Percentiles rank a stretch among this genome's conserved stretches.
Conservation (phyloP, 75 land plant genomes). For the Selaginella tamariscina region DNA sequence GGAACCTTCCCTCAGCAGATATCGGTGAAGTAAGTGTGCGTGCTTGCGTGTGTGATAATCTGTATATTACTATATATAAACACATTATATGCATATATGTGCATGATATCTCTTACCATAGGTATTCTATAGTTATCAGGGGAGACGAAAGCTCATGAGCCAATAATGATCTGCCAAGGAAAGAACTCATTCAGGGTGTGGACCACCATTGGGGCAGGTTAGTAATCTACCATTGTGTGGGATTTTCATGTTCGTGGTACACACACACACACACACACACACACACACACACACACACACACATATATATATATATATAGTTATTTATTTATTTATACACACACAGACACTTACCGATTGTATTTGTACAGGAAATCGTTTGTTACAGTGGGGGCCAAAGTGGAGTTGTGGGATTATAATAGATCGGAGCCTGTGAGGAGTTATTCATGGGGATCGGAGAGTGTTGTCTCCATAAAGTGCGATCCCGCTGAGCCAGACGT, state of each 20-base stretch:
- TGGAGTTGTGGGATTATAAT: slow-evolving; percentile 90
- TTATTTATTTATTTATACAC: too few relatives aligned
- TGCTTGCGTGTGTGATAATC: too few relatives aligned
- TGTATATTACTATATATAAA: too few relatives aligned
- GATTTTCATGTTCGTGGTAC: too few relatives aligned
- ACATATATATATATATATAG: too few relatives aligned
- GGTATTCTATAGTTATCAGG: too few relatives aligned
- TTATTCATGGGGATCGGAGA: slow-evolving; percentile 78
- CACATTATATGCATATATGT: too few relatives aligned
- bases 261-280: too few relatives aligned
- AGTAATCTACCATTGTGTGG: too few relatives aligned
- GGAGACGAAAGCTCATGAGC: slow-evolving; percentile 21
- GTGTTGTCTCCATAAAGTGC: slow-evolving; percentile 69
- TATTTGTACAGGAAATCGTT: slow-evolving; percentile 43
- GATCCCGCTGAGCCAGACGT: slow-evolving; percentile 78
- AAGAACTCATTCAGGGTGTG: slow-evolving; percentile 82
- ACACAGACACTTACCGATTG: too few relatives aligned
- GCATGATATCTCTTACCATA: too few relatives aligned
- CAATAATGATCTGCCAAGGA: slow-evolving; percentile 46
- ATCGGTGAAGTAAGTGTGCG: slow-evolving; percentile 25
- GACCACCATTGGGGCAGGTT: slow-evolving; percentile 97
- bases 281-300: too few relatives aligned
- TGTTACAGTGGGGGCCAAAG: slow-evolving; percentile 87
- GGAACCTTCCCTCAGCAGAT: slow-evolving; percentile 53
- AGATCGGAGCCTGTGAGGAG: slow-evolving; percentile 76